Conservation (phyloP, 2,329 filamentous ascomycete genomes). For the Ophiognomonia clavigignenti-juglandacearum region DNA sequence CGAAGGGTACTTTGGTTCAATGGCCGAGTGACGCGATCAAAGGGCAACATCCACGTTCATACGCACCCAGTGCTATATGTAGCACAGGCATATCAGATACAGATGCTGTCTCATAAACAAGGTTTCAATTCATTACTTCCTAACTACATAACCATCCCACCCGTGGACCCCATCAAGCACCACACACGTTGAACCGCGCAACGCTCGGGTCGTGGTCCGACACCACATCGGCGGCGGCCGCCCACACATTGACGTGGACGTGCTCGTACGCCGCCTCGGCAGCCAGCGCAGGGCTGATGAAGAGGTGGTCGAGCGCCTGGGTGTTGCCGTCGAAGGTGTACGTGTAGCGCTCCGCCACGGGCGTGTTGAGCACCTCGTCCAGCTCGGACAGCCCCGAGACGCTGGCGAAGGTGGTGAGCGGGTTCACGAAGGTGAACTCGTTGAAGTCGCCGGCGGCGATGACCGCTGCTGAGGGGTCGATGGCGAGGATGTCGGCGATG, state of each 20-base stretch:
- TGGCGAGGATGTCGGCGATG: conserved; percentile 49
- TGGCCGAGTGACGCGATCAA: no score
- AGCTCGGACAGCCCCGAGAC: conserved; percentile 56
- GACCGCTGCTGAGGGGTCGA: conserved; percentile 52
- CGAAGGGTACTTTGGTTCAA: no score
- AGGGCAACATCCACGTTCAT: no score
- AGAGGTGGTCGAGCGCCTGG: conserved; percentile 68
- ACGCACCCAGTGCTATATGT: no score
- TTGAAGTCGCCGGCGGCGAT: conserved; percentile 67
- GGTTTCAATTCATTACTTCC: no score
- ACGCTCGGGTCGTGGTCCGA: conserved; percentile 69
- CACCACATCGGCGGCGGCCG: conserved; percentile 47
- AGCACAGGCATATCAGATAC: no score
- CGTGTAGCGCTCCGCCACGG: conserved; percentile 59
- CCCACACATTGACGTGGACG: conserved; percentile 68
- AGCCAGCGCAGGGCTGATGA: conserved; percentile 50
- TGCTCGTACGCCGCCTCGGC: conserved; percentile 53
- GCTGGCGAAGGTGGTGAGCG: conserved; percentile 48
- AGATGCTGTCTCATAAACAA: neutral
- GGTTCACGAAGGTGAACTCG: conserved; percentile 61
- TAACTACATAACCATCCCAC: neutral
- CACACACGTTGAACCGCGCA: conserved; percentile 57
- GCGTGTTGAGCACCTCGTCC: conserved; percentile 52
- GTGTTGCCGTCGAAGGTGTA: conserved; percentile 67
- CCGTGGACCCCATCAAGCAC: conserved; percentile 2